A percentile compares a stretch with the other conserved stretches of the same genome.
Conservation (phyloP, 2,329 filamentous ascomycete species). For the Apiospora hydei region DNA sequence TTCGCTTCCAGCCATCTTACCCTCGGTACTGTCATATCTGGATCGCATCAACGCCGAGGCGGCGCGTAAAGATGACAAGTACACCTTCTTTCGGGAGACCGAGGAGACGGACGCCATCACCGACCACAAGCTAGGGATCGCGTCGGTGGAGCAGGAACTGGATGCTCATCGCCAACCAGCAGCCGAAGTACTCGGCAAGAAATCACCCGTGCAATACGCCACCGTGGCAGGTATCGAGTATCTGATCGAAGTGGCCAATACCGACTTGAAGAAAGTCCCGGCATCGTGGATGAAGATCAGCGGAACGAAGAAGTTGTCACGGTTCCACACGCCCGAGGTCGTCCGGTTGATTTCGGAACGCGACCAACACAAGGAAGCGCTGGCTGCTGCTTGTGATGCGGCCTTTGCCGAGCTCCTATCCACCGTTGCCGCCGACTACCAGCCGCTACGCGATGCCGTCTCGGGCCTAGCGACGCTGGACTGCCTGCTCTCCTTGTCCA, state of each 20-base stretch:
- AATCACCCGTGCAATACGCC: conserved; percentile 74
- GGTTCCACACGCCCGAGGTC: conserved; percentile 94
- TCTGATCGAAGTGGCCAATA: conserved; percentile 88
- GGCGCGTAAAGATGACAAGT: conserved; percentile 89
- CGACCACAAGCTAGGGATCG: conserved; percentile 89
- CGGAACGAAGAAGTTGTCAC: conserved; percentile 88
- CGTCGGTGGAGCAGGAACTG: conserved; percentile 88
- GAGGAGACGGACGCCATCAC: conserved; percentile 89
- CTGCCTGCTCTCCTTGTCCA: conserved; percentile 85
- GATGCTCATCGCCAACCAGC: conserved; percentile 77
- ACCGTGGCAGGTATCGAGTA: conserved; percentile 93
- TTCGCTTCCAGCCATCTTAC: conserved; percentile 77
- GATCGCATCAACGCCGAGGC: conserved; percentile 86
- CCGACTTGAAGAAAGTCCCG: conserved; percentile 83
- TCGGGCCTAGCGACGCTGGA: conserved; percentile 87
- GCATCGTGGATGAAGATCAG: conserved; percentile 96
- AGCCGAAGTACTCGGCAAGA: conserved; percentile 75
- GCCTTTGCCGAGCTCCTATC: conserved; percentile 78
- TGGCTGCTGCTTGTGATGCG: conserved; percentile 88
- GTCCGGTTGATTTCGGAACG: conserved; percentile 83
- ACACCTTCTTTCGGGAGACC: conserved; percentile 87
- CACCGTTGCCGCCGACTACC: conserved; percentile 83
- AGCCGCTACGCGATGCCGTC: conserved; percentile 86
- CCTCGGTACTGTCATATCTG: conserved; percentile 76
- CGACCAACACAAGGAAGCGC: conserved; percentile 92